These are phyloP conservation scores for Meira miltonrushii DNA, from an alignment of 1,284 basidiomycete genomes.

Conservation along the genomic window DNA sequence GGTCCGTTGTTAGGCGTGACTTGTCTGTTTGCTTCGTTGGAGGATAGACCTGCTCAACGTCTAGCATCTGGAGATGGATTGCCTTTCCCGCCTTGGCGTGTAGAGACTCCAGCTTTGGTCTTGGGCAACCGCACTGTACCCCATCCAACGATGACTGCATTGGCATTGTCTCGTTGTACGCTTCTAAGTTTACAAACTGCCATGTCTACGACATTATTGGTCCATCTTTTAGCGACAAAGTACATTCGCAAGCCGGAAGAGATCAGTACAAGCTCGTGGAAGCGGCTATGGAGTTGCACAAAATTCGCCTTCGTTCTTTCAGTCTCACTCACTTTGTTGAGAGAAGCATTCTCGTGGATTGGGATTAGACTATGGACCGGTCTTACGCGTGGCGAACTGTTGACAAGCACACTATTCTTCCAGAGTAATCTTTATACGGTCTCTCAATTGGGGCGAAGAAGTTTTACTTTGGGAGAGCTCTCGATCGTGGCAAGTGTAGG, in stretches of 20 bases:
- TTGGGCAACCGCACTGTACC: slow-evolving; percentile 23
- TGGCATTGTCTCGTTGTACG: slow-evolving; percentile 32
- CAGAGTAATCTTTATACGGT: slow-evolving; percentile 86
- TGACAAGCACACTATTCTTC: slow-evolving; percentile 72
- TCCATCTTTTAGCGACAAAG: slow-evolving; percentile 31
- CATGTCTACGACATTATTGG: slow-evolving; percentile 29
- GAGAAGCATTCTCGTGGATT: slow-evolving; percentile 37
- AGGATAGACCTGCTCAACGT: slow-evolving; percentile 17
- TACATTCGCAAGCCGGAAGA: slow-evolving; percentile 28
- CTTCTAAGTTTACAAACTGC: slow-evolving; percentile 36
- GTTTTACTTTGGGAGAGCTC: slow-evolving; percentile 91
- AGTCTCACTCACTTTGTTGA: slow-evolving; percentile 42
- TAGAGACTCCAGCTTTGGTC: slow-evolving; percentile 32
- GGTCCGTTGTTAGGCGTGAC: slow-evolving; percentile 33
- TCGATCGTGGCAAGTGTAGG: slow-evolving; percentile 81
- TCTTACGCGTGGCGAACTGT: slow-evolving; percentile 60
- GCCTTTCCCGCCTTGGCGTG: slow-evolving; percentile 25
- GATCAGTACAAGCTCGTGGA: slow-evolving; percentile 45
- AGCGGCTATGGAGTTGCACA: slow-evolving; percentile 50
- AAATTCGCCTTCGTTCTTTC: slow-evolving; percentile 49
- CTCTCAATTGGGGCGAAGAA: slow-evolving; percentile 79
- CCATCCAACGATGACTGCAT: slow-evolving; percentile 22
- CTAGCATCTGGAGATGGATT: slow-evolving; percentile 26
- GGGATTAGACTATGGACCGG: slow-evolving; percentile 46
- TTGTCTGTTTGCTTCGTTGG: slow-evolving; percentile 29